These are phyloP conservation scores for Zymoseptoria ardabiliae DNA, from an alignment of 2,329 filamentous ascomycete species.

Conservation along the genomic window DNA sequence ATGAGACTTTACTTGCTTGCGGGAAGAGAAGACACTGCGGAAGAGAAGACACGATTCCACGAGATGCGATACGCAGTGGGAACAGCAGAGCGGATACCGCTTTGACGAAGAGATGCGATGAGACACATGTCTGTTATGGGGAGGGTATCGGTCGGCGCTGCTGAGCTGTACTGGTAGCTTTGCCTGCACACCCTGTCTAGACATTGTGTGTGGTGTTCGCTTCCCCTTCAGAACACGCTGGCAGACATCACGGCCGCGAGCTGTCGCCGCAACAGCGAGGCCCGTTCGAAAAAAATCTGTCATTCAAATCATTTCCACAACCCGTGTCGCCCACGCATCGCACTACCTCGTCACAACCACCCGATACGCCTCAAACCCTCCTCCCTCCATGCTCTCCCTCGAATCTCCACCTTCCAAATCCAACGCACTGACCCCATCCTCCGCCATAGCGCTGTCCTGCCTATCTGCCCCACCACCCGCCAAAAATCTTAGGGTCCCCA, in stretches of 20 bases:
- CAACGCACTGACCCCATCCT: background rate
- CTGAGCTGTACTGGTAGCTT: no score
- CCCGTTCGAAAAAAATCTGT: no score
- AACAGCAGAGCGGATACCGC: background rate
- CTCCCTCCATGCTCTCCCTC: background rate
- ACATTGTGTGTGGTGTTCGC: no score
- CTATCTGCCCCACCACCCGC: background rate
- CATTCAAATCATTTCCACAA: no score
- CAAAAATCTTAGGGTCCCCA: slow-evolving; percentile 32
- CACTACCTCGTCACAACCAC: background rate
- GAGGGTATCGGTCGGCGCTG: background rate
- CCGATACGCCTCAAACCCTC: background rate
- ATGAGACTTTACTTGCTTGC: background rate
- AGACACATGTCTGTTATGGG: background rate
- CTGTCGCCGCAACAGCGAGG: no score
- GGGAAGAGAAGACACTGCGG: no score
- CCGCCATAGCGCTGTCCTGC: background rate
- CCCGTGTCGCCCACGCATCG: no score
- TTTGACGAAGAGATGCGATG: background rate
- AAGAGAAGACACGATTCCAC: background rate
- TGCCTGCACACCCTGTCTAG: no score
- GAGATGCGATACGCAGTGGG: background rate
- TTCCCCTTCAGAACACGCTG: no score
- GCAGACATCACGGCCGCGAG: no score
- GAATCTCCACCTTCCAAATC: no score